Percentiles rank a stretch among this genome's conserved stretches.
Conservation (phyloP, 2,329 filamentous ascomycete species). For the Tympanopsis confertula region DNA sequence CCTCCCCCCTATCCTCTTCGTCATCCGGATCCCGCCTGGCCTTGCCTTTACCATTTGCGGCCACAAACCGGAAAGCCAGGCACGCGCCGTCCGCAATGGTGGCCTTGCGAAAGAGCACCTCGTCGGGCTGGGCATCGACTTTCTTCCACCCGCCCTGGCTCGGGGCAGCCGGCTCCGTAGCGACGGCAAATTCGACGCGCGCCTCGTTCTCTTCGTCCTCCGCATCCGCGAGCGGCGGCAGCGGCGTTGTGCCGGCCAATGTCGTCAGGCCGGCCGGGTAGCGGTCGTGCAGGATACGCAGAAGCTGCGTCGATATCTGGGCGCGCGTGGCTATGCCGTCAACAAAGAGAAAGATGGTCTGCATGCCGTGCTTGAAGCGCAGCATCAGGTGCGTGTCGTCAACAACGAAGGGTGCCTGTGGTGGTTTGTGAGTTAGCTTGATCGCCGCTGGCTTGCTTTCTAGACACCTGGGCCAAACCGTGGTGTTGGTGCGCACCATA, state of each 20-base stretch:
- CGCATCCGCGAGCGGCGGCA: constrained; percentile 24
- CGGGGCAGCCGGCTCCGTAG: constrained; percentile 30
- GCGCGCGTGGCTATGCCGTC: constrained; percentile 44
- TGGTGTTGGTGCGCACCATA: too few relatives aligned
- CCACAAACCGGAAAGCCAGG: too few relatives aligned
- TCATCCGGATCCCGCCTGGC: too few relatives aligned
- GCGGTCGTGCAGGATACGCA: constrained; percentile 42
- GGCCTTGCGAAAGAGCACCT: too few relatives aligned
- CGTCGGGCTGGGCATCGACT: too few relatives aligned
- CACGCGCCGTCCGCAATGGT: too few relatives aligned
- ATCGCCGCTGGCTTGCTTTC: not conserved
- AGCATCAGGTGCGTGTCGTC: constrained; percentile 48
- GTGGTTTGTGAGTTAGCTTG: constrained; percentile 1
- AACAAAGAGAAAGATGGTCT: constrained; percentile 60
- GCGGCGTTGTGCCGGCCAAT: constrained; percentile 13
- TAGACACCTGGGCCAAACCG: too few relatives aligned
- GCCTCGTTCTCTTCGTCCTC: constrained; percentile 21
- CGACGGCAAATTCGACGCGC: constrained; percentile 31
- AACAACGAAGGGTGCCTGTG: constrained; percentile 9
- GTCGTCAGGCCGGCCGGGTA: constrained; percentile 40
- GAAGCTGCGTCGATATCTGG: constrained; percentile 43
- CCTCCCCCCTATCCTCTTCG: too few relatives aligned
- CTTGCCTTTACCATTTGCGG: too few relatives aligned
- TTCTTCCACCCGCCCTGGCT: constrained; percentile 39
- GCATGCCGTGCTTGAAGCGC: constrained; percentile 61